Evolutionary conservation across 306 rosid genomes (phyloP).

Genomic region (Sophora flavescens): DNA sequence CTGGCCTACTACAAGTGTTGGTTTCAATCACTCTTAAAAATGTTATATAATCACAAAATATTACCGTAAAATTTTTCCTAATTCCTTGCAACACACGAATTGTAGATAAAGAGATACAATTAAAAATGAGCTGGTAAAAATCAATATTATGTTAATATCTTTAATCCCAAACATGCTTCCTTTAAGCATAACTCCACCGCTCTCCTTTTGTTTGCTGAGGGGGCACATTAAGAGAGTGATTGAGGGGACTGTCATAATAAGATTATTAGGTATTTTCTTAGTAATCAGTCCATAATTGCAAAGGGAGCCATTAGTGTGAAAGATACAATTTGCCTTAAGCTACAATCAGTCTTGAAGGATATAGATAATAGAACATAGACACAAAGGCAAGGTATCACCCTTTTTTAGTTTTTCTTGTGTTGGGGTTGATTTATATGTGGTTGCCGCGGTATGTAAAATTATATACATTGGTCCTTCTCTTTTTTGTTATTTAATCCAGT

Average conservation of each 20-base stretch:
- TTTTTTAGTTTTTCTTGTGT: neutral
- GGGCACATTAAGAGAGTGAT: neutral
- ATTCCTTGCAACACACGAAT: neutral
- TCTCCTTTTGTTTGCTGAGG: neutral
- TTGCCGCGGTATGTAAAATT: slow-evolving; percentile 8
- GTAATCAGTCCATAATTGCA: neutral
- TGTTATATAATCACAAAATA: neutral
- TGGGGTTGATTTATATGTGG: neutral
- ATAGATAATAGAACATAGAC: neutral
- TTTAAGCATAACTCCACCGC: slow-evolving; percentile 2
- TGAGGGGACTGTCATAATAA: neutral
- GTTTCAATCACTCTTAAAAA: neutral
- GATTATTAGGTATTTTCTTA: neutral
- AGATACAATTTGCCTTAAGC: neutral
- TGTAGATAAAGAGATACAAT: neutral
- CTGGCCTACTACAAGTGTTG: neutral
- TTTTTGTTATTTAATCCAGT: neutral
- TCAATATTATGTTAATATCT: neutral
- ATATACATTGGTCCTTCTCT: neutral
- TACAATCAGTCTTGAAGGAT: neutral
- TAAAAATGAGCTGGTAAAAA: neutral
- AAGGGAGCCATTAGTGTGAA: slow-evolving; percentile 2
- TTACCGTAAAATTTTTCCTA: neutral
- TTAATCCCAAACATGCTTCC: neutral
- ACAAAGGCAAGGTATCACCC: neutral